Conservation (phyloP, 441 rosid species). For the Croton laevigatus region DNA sequence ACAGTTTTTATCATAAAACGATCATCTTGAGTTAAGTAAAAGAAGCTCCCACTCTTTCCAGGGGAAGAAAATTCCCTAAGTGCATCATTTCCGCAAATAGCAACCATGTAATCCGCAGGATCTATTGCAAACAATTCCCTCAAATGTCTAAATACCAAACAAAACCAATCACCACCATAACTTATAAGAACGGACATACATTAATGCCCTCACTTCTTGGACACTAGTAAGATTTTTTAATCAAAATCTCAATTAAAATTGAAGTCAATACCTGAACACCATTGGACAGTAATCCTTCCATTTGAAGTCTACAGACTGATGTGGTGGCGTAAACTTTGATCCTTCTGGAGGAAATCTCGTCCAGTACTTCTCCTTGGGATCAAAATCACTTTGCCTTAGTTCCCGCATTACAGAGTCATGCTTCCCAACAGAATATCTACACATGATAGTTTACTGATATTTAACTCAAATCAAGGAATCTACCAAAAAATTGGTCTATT, state of each 20-base stretch:
- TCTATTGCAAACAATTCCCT: constrained; percentile 81
- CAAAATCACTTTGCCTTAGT: constrained; percentile 64
- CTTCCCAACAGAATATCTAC: constrained; percentile 80
- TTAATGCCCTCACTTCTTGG: neutral
- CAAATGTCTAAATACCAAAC: constrained; percentile 53
- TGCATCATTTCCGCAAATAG: constrained; percentile 82
- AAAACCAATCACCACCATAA: constrained; percentile 27
- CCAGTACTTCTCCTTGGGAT: constrained; percentile 92
- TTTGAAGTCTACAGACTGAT: constrained; percentile 75
- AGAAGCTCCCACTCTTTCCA: constrained; percentile 95
- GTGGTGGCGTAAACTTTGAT: constrained; percentile 83
- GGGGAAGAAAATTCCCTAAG: constrained; percentile 92
- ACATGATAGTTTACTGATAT: neutral
- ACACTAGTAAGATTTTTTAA: neutral
- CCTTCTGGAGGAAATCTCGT: constrained; percentile 92
- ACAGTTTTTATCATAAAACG: constrained; percentile 91
- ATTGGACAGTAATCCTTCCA: constrained; percentile 97
- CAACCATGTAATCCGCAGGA: constrained; percentile 91
- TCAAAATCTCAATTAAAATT: neutral
- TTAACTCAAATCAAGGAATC: neutral
- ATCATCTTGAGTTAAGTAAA: constrained; percentile 90
- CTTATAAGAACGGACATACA: constrained; percentile 21
- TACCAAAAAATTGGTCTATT: neutral
- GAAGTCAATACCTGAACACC: constrained; percentile 66
- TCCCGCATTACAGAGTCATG: constrained; percentile 50